Evolutionary conservation across 257 asterid genomes (phyloP), one percentile per base, ranked within the genome.

Genomic region (Solanum gracilifrons): DNA sequence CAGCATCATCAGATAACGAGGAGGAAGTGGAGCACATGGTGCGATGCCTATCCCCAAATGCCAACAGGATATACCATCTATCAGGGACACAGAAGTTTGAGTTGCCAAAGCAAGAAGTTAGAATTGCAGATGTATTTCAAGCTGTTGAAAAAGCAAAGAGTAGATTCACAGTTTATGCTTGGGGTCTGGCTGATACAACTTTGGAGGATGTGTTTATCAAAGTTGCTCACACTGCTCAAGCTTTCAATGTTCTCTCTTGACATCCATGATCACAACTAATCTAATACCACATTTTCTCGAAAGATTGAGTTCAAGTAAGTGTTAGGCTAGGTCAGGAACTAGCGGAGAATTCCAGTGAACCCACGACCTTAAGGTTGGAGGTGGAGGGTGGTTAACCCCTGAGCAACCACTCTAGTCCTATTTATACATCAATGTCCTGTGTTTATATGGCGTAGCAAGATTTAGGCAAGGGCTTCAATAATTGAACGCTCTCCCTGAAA

Each of bases 131-230:
- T 7, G 99, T 96, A 27, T 97, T 97, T 89, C 91, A 91, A 85
- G 98, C 98, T 1, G 97, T 97, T 7, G 98, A 95, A 92, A 89
- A 90, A 77, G 99, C 99, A 18, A 97, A 96, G 93, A 92, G 96
- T 86, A 90, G 91, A 84, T 97, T 95, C 93, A 87, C 93, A 7
- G 98, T 97, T 84, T 93, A 95, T 83, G 99, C 99, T 21, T 95
- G 98, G 99, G 99, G 99, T 27, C 89, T 97, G 76, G 98, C 98
- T 3, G 98, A 97, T 87, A 95, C 99, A 13, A 95, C 98, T 7
- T 89, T 97, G 66, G 98, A 97, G 88, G 99, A 97, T 83, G 99
- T 97, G 12, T 97, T 97, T 39, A 95, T 97, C 64, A 97, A 97
- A 93, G 99, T 97, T 87, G 99, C 99, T 46, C 90, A 93, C 68